Percentiles rank a stretch among this genome's conserved stretches.
phyloP scores from a whole-genome alignment of 768 basidiomycete genomes.

The Amanita phalloides region DNA sequence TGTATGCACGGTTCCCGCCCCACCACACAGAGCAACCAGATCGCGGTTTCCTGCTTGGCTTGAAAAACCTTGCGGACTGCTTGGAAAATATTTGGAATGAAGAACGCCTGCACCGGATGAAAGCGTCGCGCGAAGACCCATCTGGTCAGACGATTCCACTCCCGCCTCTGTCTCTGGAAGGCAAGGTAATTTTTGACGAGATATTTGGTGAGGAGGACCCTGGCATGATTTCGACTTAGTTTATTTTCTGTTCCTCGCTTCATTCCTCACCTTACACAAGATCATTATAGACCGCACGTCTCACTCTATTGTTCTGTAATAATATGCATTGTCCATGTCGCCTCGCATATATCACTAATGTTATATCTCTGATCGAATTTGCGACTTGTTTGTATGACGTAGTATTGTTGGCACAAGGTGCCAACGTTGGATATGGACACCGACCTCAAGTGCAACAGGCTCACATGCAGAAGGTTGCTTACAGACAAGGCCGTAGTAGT shows the following conservation, averaged over 20 bases:
- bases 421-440: conserved; percentile 43
- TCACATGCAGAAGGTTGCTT: conserved; percentile 58
- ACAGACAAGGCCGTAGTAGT: conserved; percentile 82
- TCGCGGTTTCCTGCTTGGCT: conserved; percentile 86
- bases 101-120: conserved; percentile 64
- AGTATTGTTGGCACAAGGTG: neutral
- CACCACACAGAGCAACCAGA: conserved; percentile 86
- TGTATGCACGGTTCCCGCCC: conserved; percentile 91
- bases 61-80: conserved; percentile 69
- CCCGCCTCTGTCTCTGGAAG: conserved; percentile 54
- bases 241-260: conserved; percentile 3
- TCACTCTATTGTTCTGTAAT: neutral
- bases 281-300: conserved; percentile 8
- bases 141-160: conserved; percentile 37
- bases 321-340: neutral
- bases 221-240: conserved; percentile 51
- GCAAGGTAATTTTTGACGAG: conserved; percentile 72
- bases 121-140: conserved; percentile 49
- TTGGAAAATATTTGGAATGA: conserved; percentile 83
- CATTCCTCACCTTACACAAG: conserved; percentile 6
- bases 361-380: neutral
- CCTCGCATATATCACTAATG: neutral
- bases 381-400: conserved; percentile 1
- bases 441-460: conserved; percentile 70
- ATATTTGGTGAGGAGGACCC: conserved; percentile 64